Evolutionary conservation across 768 basidiomycete genomes (phyloP).

Genomic region (Boletus reticulatus): DNA sequence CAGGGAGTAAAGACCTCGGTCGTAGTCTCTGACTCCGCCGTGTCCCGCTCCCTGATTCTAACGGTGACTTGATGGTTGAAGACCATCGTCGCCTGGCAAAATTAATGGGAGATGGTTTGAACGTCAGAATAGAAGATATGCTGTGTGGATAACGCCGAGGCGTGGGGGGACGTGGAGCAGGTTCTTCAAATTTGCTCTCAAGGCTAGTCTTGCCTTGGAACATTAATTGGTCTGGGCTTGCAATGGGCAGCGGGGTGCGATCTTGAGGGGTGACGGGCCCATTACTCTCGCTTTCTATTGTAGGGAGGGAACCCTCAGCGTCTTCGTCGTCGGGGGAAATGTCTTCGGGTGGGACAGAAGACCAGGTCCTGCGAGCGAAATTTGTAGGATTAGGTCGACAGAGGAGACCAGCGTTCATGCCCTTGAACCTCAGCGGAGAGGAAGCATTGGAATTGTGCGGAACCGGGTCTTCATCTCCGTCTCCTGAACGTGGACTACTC

Average conservation of each 20-base stretch:
- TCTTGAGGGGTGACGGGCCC: slow-evolving; percentile 62
- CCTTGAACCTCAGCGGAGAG: slow-evolving; percentile 28
- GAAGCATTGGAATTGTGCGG: slow-evolving; percentile 27
- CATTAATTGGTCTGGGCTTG: slow-evolving; percentile 30
- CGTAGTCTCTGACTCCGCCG: slow-evolving; percentile 36
- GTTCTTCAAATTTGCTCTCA: slow-evolving; percentile 22
- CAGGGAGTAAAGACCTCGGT: slow-evolving; percentile 28
- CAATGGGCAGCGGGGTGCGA: slow-evolving; percentile 40
- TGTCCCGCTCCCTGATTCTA: slow-evolving; percentile 33
- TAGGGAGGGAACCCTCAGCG: slow-evolving; percentile 31
- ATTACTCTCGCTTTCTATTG: slow-evolving; percentile 45
- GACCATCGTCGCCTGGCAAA: slow-evolving; percentile 65
- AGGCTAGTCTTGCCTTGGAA: slow-evolving; percentile 17
- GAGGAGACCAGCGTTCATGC: slow-evolving; percentile 45
- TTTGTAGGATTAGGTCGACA: slow-evolving; percentile 60
- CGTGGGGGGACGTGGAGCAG: slow-evolving; percentile 21
- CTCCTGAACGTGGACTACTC: slow-evolving; percentile 14
- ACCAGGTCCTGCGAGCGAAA: slow-evolving; percentile 60
- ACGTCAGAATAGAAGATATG: slow-evolving; percentile 45
- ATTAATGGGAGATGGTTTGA: slow-evolving; percentile 61
- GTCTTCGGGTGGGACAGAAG: slow-evolving; percentile 37
- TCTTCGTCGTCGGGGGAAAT: slow-evolving; percentile 34
- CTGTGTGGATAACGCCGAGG: slow-evolving; percentile 19
- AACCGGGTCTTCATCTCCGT: slow-evolving; percentile 27
- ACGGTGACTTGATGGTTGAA: slow-evolving; percentile 36